Percentiles rank a stretch among this genome's conserved stretches.
Conservation (phyloP, 768 basidiomycete genomes). For the Stropharia rugosoannulata region DNA sequence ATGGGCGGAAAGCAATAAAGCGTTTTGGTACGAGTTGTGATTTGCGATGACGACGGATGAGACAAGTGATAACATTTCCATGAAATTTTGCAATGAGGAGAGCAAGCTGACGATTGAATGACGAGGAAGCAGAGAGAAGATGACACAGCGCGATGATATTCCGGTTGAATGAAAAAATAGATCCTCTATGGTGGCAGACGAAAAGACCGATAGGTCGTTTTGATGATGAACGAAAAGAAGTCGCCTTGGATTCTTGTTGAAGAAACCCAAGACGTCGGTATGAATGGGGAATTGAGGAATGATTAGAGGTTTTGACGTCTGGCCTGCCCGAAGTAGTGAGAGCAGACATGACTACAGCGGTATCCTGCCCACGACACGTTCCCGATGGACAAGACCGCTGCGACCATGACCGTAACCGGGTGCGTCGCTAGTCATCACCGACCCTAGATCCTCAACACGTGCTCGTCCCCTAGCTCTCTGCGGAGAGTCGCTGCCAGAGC, state of each 20-base stretch:
- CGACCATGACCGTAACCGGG: constrained; percentile 66
- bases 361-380: constrained; percentile 26
- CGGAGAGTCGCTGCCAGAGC: constrained; percentile 24
- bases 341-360: constrained; percentile 20
- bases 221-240: neutral
- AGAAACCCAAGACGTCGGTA: neutral
- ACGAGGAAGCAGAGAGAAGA: constrained; percentile 10
- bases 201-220: constrained; percentile 2
- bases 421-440: constrained; percentile 38
- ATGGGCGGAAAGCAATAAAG: constrained; percentile 10
- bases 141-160: constrained; percentile 19
- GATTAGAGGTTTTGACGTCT: constrained; percentile 4
- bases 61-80: constrained; percentile 6
- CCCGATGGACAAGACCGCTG: constrained; percentile 56
- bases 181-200: constrained; percentile 13
- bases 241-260: neutral
- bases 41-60: constrained; percentile 6
- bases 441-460: constrained; percentile 53
- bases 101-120: constrained; percentile 7
- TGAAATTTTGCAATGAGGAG: constrained; percentile 1
- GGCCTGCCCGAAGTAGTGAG: neutral
- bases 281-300: neutral
- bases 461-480: constrained; percentile 51
- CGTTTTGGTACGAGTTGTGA: constrained; percentile 5
- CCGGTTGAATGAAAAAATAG: constrained; percentile 15